These are phyloP conservation scores for Gastrodia elata DNA, from an alignment of 106 monocot genomes.

Conservation along the genomic window DNA sequence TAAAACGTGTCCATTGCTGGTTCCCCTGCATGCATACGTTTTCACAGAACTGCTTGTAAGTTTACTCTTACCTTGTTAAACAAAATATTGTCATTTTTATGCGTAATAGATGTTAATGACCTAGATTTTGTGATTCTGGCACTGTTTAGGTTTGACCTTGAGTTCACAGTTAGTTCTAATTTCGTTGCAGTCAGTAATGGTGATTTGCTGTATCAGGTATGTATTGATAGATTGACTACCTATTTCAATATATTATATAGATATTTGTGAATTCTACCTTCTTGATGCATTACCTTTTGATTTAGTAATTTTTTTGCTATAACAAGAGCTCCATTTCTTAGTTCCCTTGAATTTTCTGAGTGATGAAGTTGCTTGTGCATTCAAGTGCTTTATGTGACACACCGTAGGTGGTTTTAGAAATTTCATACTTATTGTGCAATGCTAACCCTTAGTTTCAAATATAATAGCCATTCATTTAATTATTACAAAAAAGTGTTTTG, in stretches of 20 bases:
- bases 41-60: conserved; percentile 69
- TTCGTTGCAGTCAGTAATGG: conserved; percentile 94
- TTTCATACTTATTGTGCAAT: neutral
- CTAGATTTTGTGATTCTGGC: conserved; percentile 10
- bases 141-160: conserved; percentile 75
- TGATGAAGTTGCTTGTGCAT: neutral
- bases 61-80: neutral
- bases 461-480: neutral
- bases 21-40: conserved; percentile 75
- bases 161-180: conserved; percentile 70
- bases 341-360: neutral
- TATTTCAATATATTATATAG: neutral
- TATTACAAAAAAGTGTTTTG: neutral
- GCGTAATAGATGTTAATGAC: neutral
- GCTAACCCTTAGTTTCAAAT: neutral
- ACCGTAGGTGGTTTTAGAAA: neutral
- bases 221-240: neutral
- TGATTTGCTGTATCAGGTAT: conserved; percentile 85
- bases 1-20: conserved; percentile 83
- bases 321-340: neutral
- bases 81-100: neutral
- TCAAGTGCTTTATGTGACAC: neutral
- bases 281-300: conserved; percentile 1
- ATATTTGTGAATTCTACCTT: neutral
- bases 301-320: neutral